Conservation (phyloP, 345 rosid species). For the Euclidium syriacum region DNA sequence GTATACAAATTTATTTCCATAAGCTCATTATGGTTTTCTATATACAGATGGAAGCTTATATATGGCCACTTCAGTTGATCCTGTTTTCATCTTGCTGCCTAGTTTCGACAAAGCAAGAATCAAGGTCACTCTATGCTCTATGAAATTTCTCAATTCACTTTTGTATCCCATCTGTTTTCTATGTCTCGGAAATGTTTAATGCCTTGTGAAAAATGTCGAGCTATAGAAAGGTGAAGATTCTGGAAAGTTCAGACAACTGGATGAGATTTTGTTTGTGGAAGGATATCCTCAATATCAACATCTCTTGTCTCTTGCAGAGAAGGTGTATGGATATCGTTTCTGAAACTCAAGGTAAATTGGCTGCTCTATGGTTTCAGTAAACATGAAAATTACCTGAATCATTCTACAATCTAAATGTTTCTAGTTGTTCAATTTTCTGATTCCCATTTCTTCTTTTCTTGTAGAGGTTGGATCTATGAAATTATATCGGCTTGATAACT, state of each 20-base stretch:
- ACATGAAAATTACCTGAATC: background rate
- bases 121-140: constrained; percentile 74
- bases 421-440: background rate
- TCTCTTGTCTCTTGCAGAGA: constrained; percentile 54
- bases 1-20: no score
- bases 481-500: constrained; percentile 78
- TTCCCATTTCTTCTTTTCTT: constrained; percentile 17
- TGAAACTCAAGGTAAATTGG: constrained; percentile 64
- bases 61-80: constrained; percentile 79
- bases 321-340: constrained; percentile 77
- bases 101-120: constrained; percentile 80
- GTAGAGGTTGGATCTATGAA: constrained; percentile 72
- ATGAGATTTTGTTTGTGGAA: constrained; percentile 65
- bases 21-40: no score
- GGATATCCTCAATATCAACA: constrained; percentile 70
- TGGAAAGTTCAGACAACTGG: constrained; percentile 84
- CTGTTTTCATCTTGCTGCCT: constrained; percentile 76
- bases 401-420: background rate
- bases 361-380: background rate
- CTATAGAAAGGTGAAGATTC: constrained; percentile 72
- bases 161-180: background rate
- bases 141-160: background rate
- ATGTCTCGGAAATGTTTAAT: background rate
- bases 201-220: background rate
- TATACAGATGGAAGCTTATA: constrained; percentile 69